These are phyloP conservation scores for Xylaria sp. DNA, from an alignment of 2,329 filamentous ascomycete genomes.

Conservation along the genomic window DNA sequence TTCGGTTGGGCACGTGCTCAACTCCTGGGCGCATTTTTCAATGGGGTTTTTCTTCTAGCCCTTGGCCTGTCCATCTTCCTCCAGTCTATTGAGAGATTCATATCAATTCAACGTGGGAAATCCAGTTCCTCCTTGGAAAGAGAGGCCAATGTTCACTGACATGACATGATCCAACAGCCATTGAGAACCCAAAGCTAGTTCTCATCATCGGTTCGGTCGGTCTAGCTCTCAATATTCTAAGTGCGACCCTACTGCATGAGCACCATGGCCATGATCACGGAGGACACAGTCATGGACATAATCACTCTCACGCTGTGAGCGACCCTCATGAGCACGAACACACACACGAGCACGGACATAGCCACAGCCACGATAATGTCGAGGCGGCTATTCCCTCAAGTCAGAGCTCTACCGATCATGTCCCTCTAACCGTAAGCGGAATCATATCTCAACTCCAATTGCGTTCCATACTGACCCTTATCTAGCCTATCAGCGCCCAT, in stretches of 20 bases:
- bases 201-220: constrained; percentile 77
- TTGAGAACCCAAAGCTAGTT: constrained; percentile 73
- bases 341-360: constrained; percentile 44
- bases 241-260: constrained; percentile 74
- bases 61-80: constrained; percentile 78
- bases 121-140: not conserved
- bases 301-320: constrained; percentile 41
- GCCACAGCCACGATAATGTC: constrained; percentile 48
- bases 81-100: constrained; percentile 78
- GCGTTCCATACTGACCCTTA: constrained; percentile 6
- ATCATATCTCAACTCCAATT: not conserved
- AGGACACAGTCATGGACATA: constrained; percentile 54
- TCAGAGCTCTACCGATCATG: constrained; percentile 42
- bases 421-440: constrained; percentile 44
- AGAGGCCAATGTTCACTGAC: constrained; percentile 19
- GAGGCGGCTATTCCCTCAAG: constrained; percentile 43
- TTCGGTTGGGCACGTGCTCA: constrained; percentile 83
- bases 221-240: constrained; percentile 73
- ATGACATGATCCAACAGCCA: constrained; percentile 54
- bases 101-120: constrained; percentile 62
- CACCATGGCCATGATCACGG: constrained; percentile 48
- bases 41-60: constrained; percentile 78
- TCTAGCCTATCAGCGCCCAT: constrained; percentile 53
- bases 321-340: constrained; percentile 42
- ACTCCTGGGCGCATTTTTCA: constrained; percentile 83